Conservation (phyloP, 108 stramenopile genomes). For the Hondaea fermentalgiana region DNA sequence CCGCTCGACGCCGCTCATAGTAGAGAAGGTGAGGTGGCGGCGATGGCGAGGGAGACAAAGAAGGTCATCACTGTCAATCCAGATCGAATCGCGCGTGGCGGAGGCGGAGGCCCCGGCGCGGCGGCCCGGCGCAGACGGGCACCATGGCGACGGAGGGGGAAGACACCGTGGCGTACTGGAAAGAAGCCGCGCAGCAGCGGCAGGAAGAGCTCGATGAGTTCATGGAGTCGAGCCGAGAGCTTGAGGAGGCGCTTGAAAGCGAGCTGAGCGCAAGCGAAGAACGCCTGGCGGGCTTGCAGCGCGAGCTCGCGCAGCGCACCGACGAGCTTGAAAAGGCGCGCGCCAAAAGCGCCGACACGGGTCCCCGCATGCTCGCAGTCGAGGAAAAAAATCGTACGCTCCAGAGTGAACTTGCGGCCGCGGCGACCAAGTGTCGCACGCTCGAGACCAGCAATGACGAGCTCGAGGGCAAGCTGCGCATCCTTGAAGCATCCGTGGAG, state of each 20-base stretch:
- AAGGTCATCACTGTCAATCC: too few species aligned
- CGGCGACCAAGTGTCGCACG: not conserved
- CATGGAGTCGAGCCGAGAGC: not conserved
- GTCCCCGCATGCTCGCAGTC: not conserved
- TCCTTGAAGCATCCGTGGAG: not conserved
- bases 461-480: not conserved
- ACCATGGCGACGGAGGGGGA: too few species aligned
- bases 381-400: not conserved
- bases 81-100: too few species aligned
- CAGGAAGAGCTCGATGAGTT: conserved; percentile 8
- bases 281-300: not conserved
- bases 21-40: too few species aligned
- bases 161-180: not conserved
- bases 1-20: too few species aligned
- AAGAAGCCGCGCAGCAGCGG: not conserved
- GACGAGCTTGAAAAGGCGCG: not conserved
- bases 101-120: too few species aligned
- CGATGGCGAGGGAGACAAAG: too few species aligned
- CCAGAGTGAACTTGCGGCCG: not conserved
- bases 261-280: not conserved
- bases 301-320: not conserved
- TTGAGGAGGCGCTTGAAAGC: not conserved
- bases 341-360: not conserved
- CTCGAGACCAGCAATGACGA: not conserved
- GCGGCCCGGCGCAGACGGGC: too few species aligned